phyloP scores from a whole-genome alignment of 2,329 filamentous ascomycete species.

The Epichloe uncinata region DNA sequence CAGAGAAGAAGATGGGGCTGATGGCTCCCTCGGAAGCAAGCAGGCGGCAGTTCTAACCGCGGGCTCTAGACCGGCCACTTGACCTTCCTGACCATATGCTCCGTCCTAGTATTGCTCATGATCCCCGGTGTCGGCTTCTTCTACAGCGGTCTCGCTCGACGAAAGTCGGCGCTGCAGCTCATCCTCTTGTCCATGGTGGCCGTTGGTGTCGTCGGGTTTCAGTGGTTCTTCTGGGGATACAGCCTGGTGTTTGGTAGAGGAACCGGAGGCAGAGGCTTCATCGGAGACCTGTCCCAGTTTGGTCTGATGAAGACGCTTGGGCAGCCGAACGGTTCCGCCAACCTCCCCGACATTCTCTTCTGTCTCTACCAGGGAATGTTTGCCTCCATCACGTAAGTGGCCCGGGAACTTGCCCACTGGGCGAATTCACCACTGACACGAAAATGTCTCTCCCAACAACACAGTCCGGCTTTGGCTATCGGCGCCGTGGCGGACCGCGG shows the following conservation, averaged over 20 bases:
- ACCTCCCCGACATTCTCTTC: conserved; percentile 72
- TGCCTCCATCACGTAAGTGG: conserved; percentile 67
- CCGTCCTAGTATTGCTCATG: conserved; percentile 80
- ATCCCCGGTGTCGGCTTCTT: conserved; percentile 91
- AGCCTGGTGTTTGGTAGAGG: conserved; percentile 71
- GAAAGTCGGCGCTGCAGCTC: conserved; percentile 78
- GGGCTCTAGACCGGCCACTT: conserved; percentile 57
- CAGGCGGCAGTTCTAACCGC: background rate
- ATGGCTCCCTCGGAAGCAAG: background rate
- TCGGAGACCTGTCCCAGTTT: conserved; percentile 70
- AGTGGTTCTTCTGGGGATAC: conserved; percentile 96
- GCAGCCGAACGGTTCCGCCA: conserved; percentile 56
- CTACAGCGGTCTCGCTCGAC: conserved; percentile 78
- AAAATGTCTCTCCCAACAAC: too few relatives aligned
- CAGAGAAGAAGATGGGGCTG: background rate
- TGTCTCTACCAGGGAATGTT: conserved; percentile 85
- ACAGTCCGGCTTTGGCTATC: conserved; percentile 43
- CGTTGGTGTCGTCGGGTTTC: conserved; percentile 66
- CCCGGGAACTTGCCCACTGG: background rate
- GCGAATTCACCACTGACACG: too few relatives aligned
- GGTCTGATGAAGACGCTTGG: conserved; percentile 67
- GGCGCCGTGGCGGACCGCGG: conserved; percentile 49
- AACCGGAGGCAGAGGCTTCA: conserved; percentile 53
- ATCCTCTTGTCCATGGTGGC: conserved; percentile 79
- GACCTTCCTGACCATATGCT: conserved; percentile 63